Evolutionary conservation across 1,139 yeast species (phyloP).

Genomic region (Geotrichum histeridarum): DNA sequence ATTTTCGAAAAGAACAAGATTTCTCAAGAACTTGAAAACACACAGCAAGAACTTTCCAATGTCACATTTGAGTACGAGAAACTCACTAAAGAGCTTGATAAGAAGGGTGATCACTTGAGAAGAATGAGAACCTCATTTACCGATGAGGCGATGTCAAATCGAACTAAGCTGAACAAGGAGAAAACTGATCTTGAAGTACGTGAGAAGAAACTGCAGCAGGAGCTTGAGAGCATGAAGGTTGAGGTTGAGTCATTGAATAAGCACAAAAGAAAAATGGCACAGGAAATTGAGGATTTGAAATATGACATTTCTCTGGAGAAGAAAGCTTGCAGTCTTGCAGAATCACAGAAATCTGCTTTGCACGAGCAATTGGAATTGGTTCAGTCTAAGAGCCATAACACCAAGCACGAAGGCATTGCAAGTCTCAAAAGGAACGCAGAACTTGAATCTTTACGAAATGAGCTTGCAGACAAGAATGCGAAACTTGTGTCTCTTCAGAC

Average conservation of each 20-base stretch:
- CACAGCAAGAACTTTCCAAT: conserved; percentile 24
- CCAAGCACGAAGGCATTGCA: conserved; percentile 30
- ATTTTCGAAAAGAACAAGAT: conserved; percentile 30
- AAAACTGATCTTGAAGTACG: conserved; percentile 41
- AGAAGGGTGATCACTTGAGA: conserved; percentile 35
- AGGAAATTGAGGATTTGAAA: conserved; percentile 69
- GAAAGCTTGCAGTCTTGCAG: conserved; percentile 28
- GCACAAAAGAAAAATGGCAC: conserved; percentile 58
- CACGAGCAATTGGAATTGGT: conserved; percentile 27
- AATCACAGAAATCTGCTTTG: conserved; percentile 24
- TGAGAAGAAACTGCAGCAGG: conserved; percentile 35
- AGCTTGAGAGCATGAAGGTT: conserved; percentile 29
- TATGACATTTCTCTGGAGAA: conserved; percentile 32
- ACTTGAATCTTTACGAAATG: conserved; percentile 28
- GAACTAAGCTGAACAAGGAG: conserved; percentile 35
- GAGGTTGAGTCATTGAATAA: conserved; percentile 26
- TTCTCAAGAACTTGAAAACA: conserved; percentile 25
- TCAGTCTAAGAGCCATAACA: conserved; percentile 25
- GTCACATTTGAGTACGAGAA: conserved; percentile 30
- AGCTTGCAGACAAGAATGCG: conserved; percentile 28
- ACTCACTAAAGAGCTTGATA: conserved; percentile 26
- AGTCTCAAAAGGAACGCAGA: conserved; percentile 28
- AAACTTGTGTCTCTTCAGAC: conserved; percentile 30
- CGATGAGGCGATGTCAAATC: conserved; percentile 44
- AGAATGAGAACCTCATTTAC: conserved; percentile 35